Base-by-base conservation (phyloP, 305 asterid species). In the Withania somnifera region DNA sequence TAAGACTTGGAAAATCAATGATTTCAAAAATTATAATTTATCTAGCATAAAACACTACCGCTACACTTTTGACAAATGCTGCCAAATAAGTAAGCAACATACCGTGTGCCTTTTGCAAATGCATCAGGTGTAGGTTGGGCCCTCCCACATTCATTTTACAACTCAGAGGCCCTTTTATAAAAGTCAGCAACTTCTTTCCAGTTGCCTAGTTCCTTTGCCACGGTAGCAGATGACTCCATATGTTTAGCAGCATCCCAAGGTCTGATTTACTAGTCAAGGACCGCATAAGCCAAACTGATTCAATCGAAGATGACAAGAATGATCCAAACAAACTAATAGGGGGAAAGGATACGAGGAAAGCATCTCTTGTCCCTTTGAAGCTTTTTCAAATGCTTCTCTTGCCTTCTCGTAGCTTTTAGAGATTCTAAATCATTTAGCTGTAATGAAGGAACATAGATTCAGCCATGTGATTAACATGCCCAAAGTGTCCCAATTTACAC, bases 161-260 rank as follows among this genome's bases (percentile, higher is more conserved):
- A 86, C 88, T 92, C 97, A 81, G 95, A 91, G 26, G 99, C 97
- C 22, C 90, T 94, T 87, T 91, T 90, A 85, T 90, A 96, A 82
- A 96, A 89, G 80, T 96, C 99, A 32, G 97, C 87, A 83, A 94
- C 98, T 86, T 96, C 97, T 56, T 67, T 91, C 99, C 98, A 96
- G 86, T 88, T 92, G 67, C 94, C 88, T 26, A 93, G 80, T 77
- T 96, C 97, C 88, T 91, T 96, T 3, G 98, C 98, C 32, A 92
- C 76, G 82, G 94, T 90, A 83, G 91, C 98, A 52, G 99, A 98
- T 83, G 97, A 91, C 80, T 96, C 98, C 99, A 96, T 93, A 64
- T 91, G 98, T 80, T 88, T 96, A 32, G 99, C 99, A 88, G 98
- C 99, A 89, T 95, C 99, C 98, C 98, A 96, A 67, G 99, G 97